These are phyloP conservation scores for Leccinum variicolor DNA, from an alignment of 768 basidiomycete species.

Conservation along the genomic window DNA sequence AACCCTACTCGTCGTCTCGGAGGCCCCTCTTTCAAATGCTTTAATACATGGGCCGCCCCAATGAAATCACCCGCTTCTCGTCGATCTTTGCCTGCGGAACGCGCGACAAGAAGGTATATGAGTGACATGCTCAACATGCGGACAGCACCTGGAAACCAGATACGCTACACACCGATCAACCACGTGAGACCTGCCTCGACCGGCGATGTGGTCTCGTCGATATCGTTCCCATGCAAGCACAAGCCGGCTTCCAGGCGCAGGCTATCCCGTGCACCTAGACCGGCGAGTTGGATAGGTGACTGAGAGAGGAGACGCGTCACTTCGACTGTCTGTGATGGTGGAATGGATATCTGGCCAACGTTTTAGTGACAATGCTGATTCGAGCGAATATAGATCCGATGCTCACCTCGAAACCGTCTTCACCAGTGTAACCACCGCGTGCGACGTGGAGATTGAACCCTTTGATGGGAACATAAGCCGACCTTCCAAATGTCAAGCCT, in stretches of 20 bases:
- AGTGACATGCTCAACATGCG: neutral
- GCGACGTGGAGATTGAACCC: slow-evolving; percentile 69
- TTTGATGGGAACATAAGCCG: slow-evolving; percentile 75
- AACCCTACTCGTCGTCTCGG: slow-evolving; percentile 77
- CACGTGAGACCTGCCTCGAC: slow-evolving; percentile 90
- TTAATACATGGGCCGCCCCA: slow-evolving; percentile 68
- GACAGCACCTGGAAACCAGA: neutral
- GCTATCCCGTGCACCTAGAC: slow-evolving; percentile 90
- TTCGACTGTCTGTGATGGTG: slow-evolving; percentile 68
- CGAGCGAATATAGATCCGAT: neutral
- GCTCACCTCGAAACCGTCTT: slow-evolving; percentile 92
- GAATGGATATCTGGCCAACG: slow-evolving; percentile 73
- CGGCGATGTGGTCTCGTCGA: slow-evolving; percentile 82
- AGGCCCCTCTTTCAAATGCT: slow-evolving; percentile 79
- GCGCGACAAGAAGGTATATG: neutral
- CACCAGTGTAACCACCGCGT: slow-evolving; percentile 95
- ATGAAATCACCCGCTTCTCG: slow-evolving; percentile 71
- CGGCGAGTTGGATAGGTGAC: slow-evolving; percentile 73
- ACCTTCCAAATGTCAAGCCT: slow-evolving; percentile 78
- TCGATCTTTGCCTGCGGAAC: slow-evolving; percentile 70
- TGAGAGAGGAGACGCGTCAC: slow-evolving; percentile 63
- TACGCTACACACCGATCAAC: slow-evolving; percentile 77
- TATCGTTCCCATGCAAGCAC: slow-evolving; percentile 93
- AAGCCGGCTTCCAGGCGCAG: slow-evolving; percentile 95
- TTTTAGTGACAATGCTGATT: neutral